Percentiles rank a stretch among this genome's conserved stretches.
phyloP scores from a whole-genome alignment of 495 filamentous ascomycete genomes.

The Neurospora sp. region DNA sequence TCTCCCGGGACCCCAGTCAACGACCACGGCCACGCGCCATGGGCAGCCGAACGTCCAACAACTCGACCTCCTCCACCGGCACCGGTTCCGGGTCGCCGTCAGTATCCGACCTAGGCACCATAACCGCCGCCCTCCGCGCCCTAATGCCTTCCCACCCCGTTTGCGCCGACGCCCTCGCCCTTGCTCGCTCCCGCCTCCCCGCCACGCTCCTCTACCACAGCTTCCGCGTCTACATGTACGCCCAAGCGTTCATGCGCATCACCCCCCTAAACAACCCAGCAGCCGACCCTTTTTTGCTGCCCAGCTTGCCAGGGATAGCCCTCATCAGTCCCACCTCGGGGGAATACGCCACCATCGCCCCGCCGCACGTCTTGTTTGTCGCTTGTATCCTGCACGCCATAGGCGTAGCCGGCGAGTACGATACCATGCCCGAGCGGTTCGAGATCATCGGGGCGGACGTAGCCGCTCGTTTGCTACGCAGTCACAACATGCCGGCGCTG shows the following conservation, averaged over 20 bases:
- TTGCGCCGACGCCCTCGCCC: conserved; percentile 18
- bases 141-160: conserved; percentile 17
- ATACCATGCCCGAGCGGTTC: conserved; percentile 31
- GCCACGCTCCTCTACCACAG: conserved; percentile 36
- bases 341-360: conserved; percentile 3
- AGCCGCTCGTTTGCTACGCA: conserved; percentile 20
- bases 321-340: conserved; percentile 1
- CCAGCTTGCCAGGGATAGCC: neutral
- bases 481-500: conserved; percentile 15
- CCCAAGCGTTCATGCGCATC: conserved; percentile 18
- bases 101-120: conserved; percentile 1
- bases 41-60: conserved; percentile 1
- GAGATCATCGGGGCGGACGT: conserved; percentile 39
- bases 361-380: conserved; percentile 23
- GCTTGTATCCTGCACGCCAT: conserved; percentile 39
- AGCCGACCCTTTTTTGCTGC: neutral
- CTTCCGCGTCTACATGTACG: conserved; percentile 34
- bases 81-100: neutral
- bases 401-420: conserved; percentile 24
- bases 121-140: conserved; percentile 17
- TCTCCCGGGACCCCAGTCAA: neutral
- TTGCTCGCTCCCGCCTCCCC: conserved; percentile 22
- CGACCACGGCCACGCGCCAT: neutral
- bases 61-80: conserved; percentile 1
- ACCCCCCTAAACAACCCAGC: neutral